These are phyloP conservation scores for Phytopythium chamaehyphon DNA, from an alignment of 352 stramenopile genomes.

Conservation along the genomic window DNA sequence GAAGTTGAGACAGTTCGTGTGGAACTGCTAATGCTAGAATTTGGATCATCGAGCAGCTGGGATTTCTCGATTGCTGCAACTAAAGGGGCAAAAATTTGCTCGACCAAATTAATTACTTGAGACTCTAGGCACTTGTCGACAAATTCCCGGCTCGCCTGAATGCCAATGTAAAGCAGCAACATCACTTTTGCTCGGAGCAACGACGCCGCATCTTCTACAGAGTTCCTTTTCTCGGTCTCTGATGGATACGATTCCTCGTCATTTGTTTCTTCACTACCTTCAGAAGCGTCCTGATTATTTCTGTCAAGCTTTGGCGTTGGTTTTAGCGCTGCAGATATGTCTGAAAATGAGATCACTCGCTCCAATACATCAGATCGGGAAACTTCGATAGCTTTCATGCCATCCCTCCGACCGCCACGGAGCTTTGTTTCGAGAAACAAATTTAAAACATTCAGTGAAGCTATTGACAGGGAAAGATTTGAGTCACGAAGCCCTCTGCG, in stretches of 20 bases:
- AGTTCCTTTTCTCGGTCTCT: not conserved
- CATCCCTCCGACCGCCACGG: constrained; percentile 14
- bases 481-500: constrained; percentile 6
- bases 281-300: not conserved
- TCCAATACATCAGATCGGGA: constrained; percentile 34
- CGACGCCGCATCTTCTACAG: constrained; percentile 2
- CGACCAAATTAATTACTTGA: constrained; percentile 25
- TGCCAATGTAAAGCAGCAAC: constrained; percentile 54
- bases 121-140: constrained; percentile 31
- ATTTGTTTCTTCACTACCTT: not conserved
- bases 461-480: constrained; percentile 28
- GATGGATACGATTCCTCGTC: not conserved
- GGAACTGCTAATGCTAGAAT: not conserved
- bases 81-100: constrained; percentile 26
- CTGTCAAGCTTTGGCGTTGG: not conserved
- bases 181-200: constrained; percentile 60
- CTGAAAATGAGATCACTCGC: constrained; percentile 23
- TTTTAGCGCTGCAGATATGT: constrained; percentile 26
- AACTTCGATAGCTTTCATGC: constrained; percentile 24
- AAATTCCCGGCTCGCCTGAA: constrained; percentile 44
- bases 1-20: constrained; percentile 6
- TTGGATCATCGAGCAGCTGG: not conserved
- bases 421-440: constrained; percentile 50
- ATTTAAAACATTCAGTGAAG: constrained; percentile 68
- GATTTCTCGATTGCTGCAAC: not conserved